Base-by-base conservation (phyloP, 2,329 filamentous ascomycete genomes). In the Ophiostoma sp. region DNA sequence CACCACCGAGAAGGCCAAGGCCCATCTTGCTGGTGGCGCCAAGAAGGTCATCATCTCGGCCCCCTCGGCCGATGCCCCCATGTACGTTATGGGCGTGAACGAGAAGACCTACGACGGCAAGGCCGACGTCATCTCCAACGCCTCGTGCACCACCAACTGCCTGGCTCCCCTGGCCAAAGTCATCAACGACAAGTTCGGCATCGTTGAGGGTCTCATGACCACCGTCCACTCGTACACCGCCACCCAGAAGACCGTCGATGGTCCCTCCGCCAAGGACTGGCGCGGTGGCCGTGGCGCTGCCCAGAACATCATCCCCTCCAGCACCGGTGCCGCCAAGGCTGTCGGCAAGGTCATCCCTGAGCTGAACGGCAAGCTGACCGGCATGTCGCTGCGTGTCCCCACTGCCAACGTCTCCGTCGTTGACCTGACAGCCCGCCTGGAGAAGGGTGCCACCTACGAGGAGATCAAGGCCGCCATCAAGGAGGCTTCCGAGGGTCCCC, bases 61-160 rank as follows among this genome's bases (percentile, higher is more conserved):
- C 82, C 93, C 93, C 81, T 97, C 93, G 76, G 92, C 93, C 79
- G 96, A 99, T 88, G 96, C 96, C 82, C 95, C 95, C 84, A 99
- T 99, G 96, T 99, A 97, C 91, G 96, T 99, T 83, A 97, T 98
- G 91, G 96, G 96, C 84, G 96, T 99, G 88, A 99, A 98, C 90
- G 89, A 98, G 87, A 90, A 95, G 85, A 89, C 86, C 81, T 98
- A 98, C 92, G 95, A 93, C 85, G 91, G 92, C 83, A 93, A 93
- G 84, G 90, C 96, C 85, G 87, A 94, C 81, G 92, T 99, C 84
- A 93, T 98, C 88, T 98, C 96, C 87, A 99, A 99, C 89, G 96
- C 96, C 81, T 98, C 96, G 80, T 98, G 96, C 94, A 99, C 96
- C 85, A 98, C 96, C 90, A 99, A 99, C 93, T 98, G 96, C 92